A percentile compares a stretch with the other conserved stretches of the same genome.
Conservation (phyloP, 108 stramenopile species). For the Discostella stelligeroides region DNA sequence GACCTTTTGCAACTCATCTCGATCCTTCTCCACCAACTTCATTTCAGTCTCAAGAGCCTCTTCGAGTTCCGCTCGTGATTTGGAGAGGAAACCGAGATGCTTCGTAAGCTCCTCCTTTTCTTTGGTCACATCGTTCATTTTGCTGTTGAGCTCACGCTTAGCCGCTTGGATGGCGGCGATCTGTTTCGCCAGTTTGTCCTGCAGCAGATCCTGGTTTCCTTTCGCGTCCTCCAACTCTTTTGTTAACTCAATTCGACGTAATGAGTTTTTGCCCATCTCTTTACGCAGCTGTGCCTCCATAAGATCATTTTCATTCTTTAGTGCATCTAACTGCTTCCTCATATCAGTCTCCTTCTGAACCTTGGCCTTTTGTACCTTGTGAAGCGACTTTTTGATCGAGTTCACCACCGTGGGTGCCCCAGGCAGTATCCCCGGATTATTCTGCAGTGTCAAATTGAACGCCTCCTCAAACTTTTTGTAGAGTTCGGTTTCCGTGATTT, state of each 20-base stretch:
- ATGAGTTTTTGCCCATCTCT: conserved; percentile 25
- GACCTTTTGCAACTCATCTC: conserved; percentile 28
- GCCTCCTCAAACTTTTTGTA: conserved; percentile 38
- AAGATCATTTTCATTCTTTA: conserved; percentile 22
- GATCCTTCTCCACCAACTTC: conserved; percentile 30
- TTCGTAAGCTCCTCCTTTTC: conserved; percentile 37
- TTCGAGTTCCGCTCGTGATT: conserved; percentile 33
- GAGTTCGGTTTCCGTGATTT: conserved; percentile 17
- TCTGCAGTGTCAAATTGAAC: conserved; percentile 32
- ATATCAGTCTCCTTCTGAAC: conserved; percentile 17
- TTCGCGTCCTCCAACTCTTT: conserved; percentile 16
- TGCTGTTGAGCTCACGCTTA: conserved; percentile 20
- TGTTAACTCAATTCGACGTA: conserved; percentile 15
- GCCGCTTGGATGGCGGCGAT: conserved; percentile 24
- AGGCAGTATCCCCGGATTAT: conserved; percentile 40
- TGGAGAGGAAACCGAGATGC: conserved; percentile 29
- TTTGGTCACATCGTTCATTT: conserved; percentile 17
- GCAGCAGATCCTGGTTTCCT: conserved; percentile 13
- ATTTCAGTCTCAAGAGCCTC: conserved; percentile 32
- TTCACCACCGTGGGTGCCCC: conserved; percentile 23
- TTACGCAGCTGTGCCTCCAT: conserved; percentile 24
- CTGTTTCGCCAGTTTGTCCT: conserved; percentile 27
- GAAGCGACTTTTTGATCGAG: conserved; percentile 31
- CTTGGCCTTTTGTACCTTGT: conserved; percentile 23
- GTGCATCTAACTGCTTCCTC: conserved; percentile 23